Percentiles rank a stretch among this genome's conserved stretches.
Evolutionary conservation across 2,329 filamentous ascomycete species (phyloP).

Genomic region (Keithomyces neogunnii): DNA sequence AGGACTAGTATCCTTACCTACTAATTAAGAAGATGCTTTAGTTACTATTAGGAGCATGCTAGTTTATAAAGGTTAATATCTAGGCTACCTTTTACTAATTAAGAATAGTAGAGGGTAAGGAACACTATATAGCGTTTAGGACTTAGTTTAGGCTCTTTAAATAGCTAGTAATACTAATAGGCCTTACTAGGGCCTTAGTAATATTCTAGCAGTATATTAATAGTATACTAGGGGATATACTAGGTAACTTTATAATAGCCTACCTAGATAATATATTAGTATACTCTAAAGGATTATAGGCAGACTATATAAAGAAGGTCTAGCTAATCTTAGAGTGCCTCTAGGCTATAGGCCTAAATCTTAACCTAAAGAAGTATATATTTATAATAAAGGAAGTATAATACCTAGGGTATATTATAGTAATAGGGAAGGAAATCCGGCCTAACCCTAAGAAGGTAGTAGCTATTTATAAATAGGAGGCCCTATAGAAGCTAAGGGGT

Average conservation of each 20-base stretch:
- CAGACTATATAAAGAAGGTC: background rate
- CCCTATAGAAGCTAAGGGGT: background rate
- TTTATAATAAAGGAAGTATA: background rate
- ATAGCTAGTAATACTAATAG: background rate
- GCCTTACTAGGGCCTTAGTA: background rate
- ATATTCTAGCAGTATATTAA: background rate
- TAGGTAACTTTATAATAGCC: background rate
- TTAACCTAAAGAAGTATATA: background rate
- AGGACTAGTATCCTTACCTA: constrained; percentile 17
- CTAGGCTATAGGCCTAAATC: background rate
- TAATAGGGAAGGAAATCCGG: background rate
- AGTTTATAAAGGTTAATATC: background rate
- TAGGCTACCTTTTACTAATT: constrained; percentile 9
- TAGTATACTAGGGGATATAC: background rate
- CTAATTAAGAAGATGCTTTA: constrained; percentile 15
- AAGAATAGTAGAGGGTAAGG: constrained; percentile 9
- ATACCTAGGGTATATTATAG: background rate
- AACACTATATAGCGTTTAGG: constrained; percentile 13
- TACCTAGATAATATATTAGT: background rate
- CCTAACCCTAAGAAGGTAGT: background rate
- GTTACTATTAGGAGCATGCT: background rate
- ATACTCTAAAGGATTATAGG: background rate
- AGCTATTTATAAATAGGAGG: background rate
- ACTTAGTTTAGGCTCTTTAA: constrained; percentile 15
- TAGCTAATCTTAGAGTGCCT: background rate